Percentiles rank a stretch among this genome's conserved stretches.
phyloP scores from a whole-genome alignment of 768 basidiomycete genomes.

The Podaxis sp. region DNA sequence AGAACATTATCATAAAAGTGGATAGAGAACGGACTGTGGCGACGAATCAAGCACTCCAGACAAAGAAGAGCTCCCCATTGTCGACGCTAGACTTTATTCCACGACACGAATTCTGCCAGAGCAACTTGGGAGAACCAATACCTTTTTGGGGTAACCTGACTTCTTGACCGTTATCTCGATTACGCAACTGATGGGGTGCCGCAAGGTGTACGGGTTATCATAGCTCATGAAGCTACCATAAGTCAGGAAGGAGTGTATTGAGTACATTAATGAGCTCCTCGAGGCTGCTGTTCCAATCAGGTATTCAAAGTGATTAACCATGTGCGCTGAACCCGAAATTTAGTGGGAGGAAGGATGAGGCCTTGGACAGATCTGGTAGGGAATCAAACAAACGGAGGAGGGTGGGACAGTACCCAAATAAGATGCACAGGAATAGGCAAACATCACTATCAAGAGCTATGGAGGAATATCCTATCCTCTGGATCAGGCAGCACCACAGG shows the following conservation, averaged over 20 bases:
- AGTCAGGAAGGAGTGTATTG: not conserved
- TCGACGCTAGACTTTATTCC: not conserved
- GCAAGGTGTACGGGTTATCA: not conserved
- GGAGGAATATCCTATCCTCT: not conserved
- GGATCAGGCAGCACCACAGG: not conserved
- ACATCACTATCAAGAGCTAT: not conserved
- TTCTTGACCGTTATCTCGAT: not conserved
- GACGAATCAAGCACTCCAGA: not conserved
- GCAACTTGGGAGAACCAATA: not conserved
- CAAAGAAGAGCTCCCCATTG: not conserved
- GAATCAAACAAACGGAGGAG: not conserved
- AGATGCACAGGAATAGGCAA: not conserved
- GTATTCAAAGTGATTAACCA: not conserved
- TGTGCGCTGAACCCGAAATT: not conserved
- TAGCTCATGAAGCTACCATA: not conserved
- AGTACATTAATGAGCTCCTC: constrained; percentile 3
- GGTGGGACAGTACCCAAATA: not conserved
- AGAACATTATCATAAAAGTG: constrained; percentile 11
- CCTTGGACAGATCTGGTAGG: not conserved
- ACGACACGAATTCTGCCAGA: not conserved
- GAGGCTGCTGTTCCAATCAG: not conserved
- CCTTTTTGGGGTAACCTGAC: not conserved
- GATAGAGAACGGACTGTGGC: constrained; percentile 5
- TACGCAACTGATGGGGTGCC: not conserved
- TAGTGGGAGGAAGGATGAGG: not conserved